These are phyloP conservation scores for Diaporthe velutina DNA, from an alignment of 2,329 filamentous ascomycete species.

Conservation along the genomic window DNA sequence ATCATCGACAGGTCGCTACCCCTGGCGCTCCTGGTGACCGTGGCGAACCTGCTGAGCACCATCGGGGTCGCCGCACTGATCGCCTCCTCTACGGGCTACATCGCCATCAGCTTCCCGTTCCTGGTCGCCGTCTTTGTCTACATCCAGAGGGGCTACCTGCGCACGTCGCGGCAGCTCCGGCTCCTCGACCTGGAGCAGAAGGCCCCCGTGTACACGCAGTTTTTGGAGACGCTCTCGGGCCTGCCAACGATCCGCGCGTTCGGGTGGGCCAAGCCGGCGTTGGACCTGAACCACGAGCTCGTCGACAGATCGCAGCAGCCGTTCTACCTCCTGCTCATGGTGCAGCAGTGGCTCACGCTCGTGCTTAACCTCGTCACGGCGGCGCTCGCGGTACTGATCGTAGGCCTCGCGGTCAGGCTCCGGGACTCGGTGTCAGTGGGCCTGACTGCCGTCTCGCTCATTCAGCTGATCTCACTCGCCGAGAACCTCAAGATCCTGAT, in stretches of 20 bases:
- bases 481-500: constrained; percentile 45
- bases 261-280: constrained; percentile 54
- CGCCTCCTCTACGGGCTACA: constrained; percentile 54
- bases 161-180: constrained; percentile 60
- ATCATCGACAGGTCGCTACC: constrained; percentile 37
- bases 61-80: constrained; percentile 45
- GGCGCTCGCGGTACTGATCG: constrained; percentile 47
- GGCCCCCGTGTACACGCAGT: constrained; percentile 59
- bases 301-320: constrained; percentile 50
- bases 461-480: constrained; percentile 42
- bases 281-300: constrained; percentile 49
- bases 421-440: constrained; percentile 49
- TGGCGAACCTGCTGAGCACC: constrained; percentile 52
- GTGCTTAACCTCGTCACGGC: constrained; percentile 50
- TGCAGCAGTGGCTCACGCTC: constrained; percentile 51
- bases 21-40: constrained; percentile 46
- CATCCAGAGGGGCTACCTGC: constrained; percentile 60
- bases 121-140: constrained; percentile 52
- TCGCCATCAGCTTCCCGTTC: constrained; percentile 55
- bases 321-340: constrained; percentile 49
- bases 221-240: constrained; percentile 58
- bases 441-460: constrained; percentile 44
- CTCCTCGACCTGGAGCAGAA: constrained; percentile 60
- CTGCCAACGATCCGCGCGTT: constrained; percentile 61
- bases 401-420: constrained; percentile 47